Percentiles rank a stretch among this genome's conserved stretches.
Conservation (phyloP, 495 filamentous ascomycete species). For the Aspergillus affinis region DNA sequence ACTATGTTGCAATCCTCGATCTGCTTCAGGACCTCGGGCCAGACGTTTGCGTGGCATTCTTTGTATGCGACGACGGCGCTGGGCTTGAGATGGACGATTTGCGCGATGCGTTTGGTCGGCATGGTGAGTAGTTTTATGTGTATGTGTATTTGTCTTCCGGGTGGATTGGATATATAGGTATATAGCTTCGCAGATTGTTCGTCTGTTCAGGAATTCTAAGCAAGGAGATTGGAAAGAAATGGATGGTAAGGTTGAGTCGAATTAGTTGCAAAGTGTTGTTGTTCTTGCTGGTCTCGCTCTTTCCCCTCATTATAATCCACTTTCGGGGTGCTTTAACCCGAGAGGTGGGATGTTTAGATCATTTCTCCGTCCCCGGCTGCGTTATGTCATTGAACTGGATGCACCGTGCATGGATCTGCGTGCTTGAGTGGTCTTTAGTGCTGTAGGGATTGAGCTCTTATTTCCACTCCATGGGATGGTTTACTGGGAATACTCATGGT, state of each 20-base stretch:
- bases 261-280: neutral
- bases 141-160: neutral
- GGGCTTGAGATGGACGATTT: slow-evolving; percentile 70
- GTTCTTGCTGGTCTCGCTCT: neutral
- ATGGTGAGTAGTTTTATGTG: slow-evolving; percentile 17
- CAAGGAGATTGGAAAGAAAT: neutral
- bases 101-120: slow-evolving; percentile 55
- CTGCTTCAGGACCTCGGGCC: slow-evolving; percentile 71
- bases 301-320: slow-evolving; percentile 12
- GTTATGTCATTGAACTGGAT: neutral
- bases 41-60: slow-evolving; percentile 67
- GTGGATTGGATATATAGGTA: neutral
- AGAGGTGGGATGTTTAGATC: neutral
- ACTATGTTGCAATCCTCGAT: slow-evolving; percentile 71
- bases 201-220: neutral
- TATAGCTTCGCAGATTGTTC: too few species aligned
- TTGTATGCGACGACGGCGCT: slow-evolving; percentile 65
- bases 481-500: neutral
- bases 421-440: neutral
- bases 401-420: neutral
- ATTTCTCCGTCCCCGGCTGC: too few species aligned
- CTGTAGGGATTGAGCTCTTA: neutral
- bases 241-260: too few species aligned
- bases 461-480: neutral
- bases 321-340: slow-evolving; percentile 30